Evolutionary conservation across 305 asterid species (phyloP), one percentile per base, ranked within the genome.

Genomic region (Solanum aculeatissimum): DNA sequence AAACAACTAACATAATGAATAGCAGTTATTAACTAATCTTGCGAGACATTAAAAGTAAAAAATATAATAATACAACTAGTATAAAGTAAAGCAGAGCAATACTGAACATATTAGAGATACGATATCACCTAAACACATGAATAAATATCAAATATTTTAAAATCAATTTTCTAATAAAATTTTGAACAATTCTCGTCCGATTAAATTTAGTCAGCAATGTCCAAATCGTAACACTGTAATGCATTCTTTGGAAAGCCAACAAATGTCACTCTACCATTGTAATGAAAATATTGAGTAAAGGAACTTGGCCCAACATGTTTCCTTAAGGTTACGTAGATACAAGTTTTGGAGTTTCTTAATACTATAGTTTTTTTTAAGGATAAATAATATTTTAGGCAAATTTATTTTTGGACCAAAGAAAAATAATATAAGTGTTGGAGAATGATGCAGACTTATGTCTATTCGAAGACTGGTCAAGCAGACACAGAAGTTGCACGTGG

Each of bases 401-500:
- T 21, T 23, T 7, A 23, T 14, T 47, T 45, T 15, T 54, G 51
- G 18, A 10, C 6, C 13, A 15, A 47, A 49, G 27, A 25, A 16
- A 68, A 19, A 45, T 49, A 75, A 4, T 47, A 14, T 11, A 21
- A 42, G 80, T 87, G 88, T 83, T 81, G 80, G 87, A 88, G 87
- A 80, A 75, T 87, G 88, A 89, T 81, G 86, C 38, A 58, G 91
- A 89, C 89, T 18, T 66, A 6, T 86, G 85, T 84, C 86, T 45
- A 40, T 29, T 27, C 58, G 42, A 58, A 7, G 62, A 40, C 69
- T 83, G 86, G 91, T 88, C 91, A 87, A 89, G 43, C 84, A 81
- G 91, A 89, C 89, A 89, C 32, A 86, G 42, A 80, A 23, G 83
- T 42, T 85, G 84, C 87, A 63, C 88, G 82, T 89, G 89, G 91